Evolutionary conservation across 1,284 basidiomycete genomes (phyloP), one percentile per base, ranked within the genome.

Genomic region (Microstroma glucosiphilum): DNA sequence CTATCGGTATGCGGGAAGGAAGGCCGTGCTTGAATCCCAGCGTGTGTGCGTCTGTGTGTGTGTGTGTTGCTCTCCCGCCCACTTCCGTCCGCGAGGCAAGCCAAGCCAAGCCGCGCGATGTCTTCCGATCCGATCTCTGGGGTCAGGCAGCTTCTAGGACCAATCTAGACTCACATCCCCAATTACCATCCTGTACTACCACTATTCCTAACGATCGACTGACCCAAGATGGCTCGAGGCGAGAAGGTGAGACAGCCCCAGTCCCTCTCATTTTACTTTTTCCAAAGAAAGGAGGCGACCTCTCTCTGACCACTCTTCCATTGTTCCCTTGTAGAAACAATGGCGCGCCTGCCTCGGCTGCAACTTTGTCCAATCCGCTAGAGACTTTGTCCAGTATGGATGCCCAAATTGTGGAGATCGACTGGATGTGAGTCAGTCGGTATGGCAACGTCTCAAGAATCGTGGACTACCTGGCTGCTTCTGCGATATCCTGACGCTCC

Each of bases 341-440:
- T 54, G 51, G 19, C 85, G 93, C 66, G 92, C 93, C 30, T 97
- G 93, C 75, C 84, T 96, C 6, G 85, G 94, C 40, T 97, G 93
- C 80, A 96, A 91, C 11, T 86, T 93, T 68, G 86, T 96, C 48
- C 92, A 92, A 77, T 83, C 87, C 0, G 87, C 90, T 0, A 83
- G 84, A 60, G 94, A 97, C 71, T 98, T 97, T 78, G 83, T 88
- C 59, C 86, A 86, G 68, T 82, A 84, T 53, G 94, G 94, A 2
- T 98, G 94, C 78, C 94, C 94, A 43, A 98, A 98, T 78, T 98
- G 94, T 80, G 94, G 98, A 74, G 90, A 94, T 72, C 84, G 94
- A 69, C 86, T 97, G 79, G 89, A 93, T 83, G 94, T 92, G 62
- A 54, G 83, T 78, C 19, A 11, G 3, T 12, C 56, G 11, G 12